Evolutionary conservation across 345 rosid species (phyloP).

Genomic region (Salix exigua): DNA sequence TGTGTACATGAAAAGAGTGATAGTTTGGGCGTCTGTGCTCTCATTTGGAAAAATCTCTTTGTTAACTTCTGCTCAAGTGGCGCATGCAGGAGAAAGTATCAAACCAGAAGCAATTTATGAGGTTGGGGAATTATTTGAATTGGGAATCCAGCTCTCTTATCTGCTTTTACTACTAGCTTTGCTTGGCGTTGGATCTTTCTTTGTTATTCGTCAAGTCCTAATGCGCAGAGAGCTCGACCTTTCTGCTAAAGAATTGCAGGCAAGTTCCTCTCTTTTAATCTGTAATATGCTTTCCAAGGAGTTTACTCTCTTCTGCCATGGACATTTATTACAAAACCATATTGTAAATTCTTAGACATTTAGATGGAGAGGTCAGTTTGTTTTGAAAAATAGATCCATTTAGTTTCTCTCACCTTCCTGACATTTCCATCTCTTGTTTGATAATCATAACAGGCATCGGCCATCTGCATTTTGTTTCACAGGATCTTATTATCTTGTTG

Average conservation of each 20-base stretch:
- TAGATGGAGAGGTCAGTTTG: background rate
- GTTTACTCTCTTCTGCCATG: background rate
- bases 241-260: conserved; percentile 96
- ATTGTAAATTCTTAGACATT: background rate
- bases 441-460: background rate
- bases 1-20: conserved; percentile 36
- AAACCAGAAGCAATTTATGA: conserved; percentile 51
- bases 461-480: background rate
- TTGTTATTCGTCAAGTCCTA: conserved; percentile 90
- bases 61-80: conserved; percentile 52
- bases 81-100: conserved; percentile 51
- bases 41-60: conserved; percentile 49
- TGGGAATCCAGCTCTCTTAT: conserved; percentile 91
- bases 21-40: conserved; percentile 34
- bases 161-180: conserved; percentile 66
- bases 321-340: background rate
- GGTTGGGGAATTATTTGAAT: conserved; percentile 74
- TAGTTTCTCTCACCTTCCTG: background rate
- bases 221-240: conserved; percentile 97
- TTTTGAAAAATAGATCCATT: background rate
- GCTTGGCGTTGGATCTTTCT: conserved; percentile 86
- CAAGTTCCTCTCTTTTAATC: conserved; percentile 11
- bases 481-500: conserved; percentile 1
- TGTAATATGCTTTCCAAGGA: background rate
- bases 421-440: background rate